Conservation (phyloP, 805 yeast species). For the Babjeviella inositovora region DNA sequence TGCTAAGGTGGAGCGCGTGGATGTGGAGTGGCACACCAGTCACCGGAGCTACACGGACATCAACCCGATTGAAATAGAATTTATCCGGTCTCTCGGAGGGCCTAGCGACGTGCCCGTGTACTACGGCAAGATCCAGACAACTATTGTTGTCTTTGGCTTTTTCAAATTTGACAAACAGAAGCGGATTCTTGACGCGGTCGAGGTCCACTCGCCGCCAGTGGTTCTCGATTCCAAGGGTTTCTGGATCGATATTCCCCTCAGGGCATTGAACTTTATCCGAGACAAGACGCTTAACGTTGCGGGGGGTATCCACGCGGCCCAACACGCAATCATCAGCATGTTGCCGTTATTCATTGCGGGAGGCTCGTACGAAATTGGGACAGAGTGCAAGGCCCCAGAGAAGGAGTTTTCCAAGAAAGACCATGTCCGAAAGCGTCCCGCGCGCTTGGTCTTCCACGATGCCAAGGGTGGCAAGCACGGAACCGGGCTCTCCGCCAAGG, state of each 20-base stretch:
- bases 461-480: conserved; percentile 70
- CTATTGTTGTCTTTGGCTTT: conserved; percentile 78
- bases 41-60: conserved; percentile 91
- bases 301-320: conserved; percentile 94
- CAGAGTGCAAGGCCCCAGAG: conserved; percentile 97
- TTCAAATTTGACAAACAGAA: conserved; percentile 69
- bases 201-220: conserved; percentile 81
- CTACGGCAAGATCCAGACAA: conserved; percentile 60
- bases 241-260: conserved; percentile 76
- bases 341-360: conserved; percentile 61
- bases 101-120: conserved; percentile 43
- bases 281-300: conserved; percentile 53
- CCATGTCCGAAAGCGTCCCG: conserved; percentile 65
- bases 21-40: conserved; percentile 86
- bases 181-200: conserved; percentile 84
- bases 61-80: conserved; percentile 67
- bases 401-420: conserved; percentile 79
- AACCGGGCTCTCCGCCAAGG: conserved; percentile 64
- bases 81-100: conserved; percentile 33
- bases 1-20: conserved; percentile 78
- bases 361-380: conserved; percentile 62
- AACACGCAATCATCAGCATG: conserved; percentile 74
- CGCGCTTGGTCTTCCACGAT: conserved; percentile 73
- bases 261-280: conserved; percentile 42
- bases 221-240: conserved; percentile 58